These are phyloP conservation scores for Penicillium psychrofluorescens DNA, from an alignment of 495 filamentous ascomycete genomes.

Conservation along the genomic window DNA sequence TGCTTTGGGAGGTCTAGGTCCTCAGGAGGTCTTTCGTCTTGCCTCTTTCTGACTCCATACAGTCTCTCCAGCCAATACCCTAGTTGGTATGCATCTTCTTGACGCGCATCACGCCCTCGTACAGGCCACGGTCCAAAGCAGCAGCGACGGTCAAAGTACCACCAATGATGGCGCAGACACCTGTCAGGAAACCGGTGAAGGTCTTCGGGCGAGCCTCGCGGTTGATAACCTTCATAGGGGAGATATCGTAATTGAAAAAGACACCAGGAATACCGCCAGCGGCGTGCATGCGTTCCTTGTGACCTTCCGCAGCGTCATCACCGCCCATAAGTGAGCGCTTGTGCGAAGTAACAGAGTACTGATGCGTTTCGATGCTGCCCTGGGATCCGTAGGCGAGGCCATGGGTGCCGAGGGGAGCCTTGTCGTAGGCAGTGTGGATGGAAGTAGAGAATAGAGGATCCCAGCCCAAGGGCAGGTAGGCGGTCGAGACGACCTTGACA, in stretches of 20 bases:
- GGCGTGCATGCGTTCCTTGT: conserved; percentile 84
- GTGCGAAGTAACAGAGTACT: conserved; percentile 95
- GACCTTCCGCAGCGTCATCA: conserved; percentile 72
- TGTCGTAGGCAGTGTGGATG: conserved; percentile 43
- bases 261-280: conserved; percentile 90
- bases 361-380: conserved; percentile 91
- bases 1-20: neutral
- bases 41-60: conserved; percentile 2
- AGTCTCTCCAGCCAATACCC: conserved; percentile 1
- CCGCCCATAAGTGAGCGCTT: conserved; percentile 80
- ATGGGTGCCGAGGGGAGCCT: conserved; percentile 55
- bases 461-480: conserved; percentile 88
- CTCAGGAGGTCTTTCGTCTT: neutral
- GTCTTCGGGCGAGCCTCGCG: conserved; percentile 81
- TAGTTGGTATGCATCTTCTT: conserved; percentile 71
- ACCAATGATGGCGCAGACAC: conserved; percentile 89
- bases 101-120: conserved; percentile 75
- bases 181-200: conserved; percentile 84
- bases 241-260: conserved; percentile 99
- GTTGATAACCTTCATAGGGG: conserved; percentile 99
- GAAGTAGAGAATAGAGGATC: conserved; percentile 40
- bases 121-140: conserved; percentile 83
- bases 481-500: conserved; percentile 93
- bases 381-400: conserved; percentile 47
- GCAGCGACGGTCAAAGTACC: conserved; percentile 95